A percentile compares a stretch with the other conserved stretches of the same genome.
phyloP scores from a whole-genome alignment of 1,139 yeast genomes.

The Maudiozyma humilis region DNA sequence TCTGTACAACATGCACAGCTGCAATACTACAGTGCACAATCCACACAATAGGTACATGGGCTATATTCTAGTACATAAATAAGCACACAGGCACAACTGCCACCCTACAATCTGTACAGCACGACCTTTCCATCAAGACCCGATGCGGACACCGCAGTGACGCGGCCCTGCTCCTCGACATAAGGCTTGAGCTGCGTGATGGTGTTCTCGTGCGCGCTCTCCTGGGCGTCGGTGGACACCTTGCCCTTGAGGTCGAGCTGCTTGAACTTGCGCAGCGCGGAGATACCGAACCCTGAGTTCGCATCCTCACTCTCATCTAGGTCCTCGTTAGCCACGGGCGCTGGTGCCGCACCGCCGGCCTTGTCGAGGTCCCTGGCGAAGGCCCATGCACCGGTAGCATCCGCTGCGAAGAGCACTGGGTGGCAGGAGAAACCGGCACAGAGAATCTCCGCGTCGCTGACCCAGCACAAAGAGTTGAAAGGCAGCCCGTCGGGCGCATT shows the following conservation, averaged over 20 bases:
- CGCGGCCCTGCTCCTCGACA: conserved; percentile 34
- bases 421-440: conserved; percentile 94
- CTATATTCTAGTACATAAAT: neutral
- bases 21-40: neutral
- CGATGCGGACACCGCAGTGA: conserved; percentile 54
- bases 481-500: conserved; percentile 76
- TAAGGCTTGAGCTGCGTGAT: conserved; percentile 56
- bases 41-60: neutral
- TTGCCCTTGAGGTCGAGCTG: conserved; percentile 93
- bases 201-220: conserved; percentile 86
- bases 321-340: conserved; percentile 35
- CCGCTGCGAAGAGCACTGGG: conserved; percentile 76
- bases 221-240: conserved; percentile 41
- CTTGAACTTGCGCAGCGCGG: conserved; percentile 90
- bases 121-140: conserved; percentile 91
- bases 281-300: conserved; percentile 50
- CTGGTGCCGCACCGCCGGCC: conserved; percentile 32
- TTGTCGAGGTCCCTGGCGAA: conserved; percentile 60
- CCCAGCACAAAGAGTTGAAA: conserved; percentile 65
- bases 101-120: conserved; percentile 35
- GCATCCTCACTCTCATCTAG: conserved; percentile 45
- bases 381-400: conserved; percentile 53
- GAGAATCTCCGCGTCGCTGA: conserved; percentile 55
- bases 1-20: neutral
- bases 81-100: conserved; percentile 10